Percentiles rank a stretch among this genome's conserved stretches.
These are phyloP conservation scores for Fusarium algeriense DNA, from an alignment of 2,329 filamentous ascomycete species.

Conservation along the genomic window DNA sequence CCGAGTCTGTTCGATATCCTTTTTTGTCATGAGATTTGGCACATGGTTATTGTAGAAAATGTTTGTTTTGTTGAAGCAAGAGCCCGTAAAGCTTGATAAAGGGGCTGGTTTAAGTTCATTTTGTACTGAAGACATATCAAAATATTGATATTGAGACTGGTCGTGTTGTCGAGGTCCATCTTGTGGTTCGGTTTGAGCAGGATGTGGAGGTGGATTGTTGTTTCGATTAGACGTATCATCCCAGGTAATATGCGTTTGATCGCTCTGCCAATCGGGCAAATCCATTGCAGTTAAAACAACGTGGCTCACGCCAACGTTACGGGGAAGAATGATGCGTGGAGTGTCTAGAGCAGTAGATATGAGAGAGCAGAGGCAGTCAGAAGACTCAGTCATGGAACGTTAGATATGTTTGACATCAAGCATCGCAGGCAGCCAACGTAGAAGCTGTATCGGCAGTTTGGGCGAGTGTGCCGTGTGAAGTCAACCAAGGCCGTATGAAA, in stretches of 20 bases:
- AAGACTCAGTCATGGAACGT: not conserved
- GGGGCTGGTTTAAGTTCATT: not conserved
- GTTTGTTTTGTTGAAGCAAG: slow-evolving; percentile 37
- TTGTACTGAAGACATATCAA: not conserved
- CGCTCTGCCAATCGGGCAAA: slow-evolving; percentile 10
- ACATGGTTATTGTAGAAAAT: not conserved
- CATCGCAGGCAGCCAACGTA: slow-evolving; percentile 1
- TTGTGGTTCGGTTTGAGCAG: not conserved
- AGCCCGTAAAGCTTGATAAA: slow-evolving; percentile 30
- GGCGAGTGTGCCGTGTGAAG: not conserved
- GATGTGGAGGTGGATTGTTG: not conserved
- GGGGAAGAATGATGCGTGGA: not conserved
- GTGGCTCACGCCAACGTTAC: not conserved
- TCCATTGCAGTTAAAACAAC: slow-evolving; percentile 18
- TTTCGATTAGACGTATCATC: not conserved
- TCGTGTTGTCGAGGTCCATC: not conserved
- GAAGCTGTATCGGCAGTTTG: slow-evolving; percentile 12
- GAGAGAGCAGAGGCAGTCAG: not conserved
- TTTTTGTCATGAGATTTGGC: slow-evolving; percentile 17
- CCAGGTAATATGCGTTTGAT: not conserved
- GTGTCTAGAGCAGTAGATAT: not conserved
- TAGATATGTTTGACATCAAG: not conserved
- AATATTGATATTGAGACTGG: not conserved
- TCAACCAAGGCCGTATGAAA: not conserved
- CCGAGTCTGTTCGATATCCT: slow-evolving; percentile 38